Base-by-base conservation (phyloP, 768 basidiomycete genomes). In the Grammothele lineata region DNA sequence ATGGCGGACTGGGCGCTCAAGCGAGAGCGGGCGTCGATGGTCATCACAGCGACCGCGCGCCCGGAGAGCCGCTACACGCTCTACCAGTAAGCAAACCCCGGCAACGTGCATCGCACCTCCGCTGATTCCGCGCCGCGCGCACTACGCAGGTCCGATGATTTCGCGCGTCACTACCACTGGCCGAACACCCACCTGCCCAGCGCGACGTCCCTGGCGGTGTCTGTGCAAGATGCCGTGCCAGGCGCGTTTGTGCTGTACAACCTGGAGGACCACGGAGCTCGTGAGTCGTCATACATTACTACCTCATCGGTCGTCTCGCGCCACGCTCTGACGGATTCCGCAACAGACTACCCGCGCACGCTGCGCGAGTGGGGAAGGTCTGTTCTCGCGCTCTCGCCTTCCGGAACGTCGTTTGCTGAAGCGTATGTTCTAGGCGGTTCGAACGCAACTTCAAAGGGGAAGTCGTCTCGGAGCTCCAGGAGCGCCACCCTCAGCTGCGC, bases 1-100 rank as follows among this genome's bases (percentile, higher is more conserved):
- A 30, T 70, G 56, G 51, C 73, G 24, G 68, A 74, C 54, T 63
- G 64, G 49, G 71, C 67, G 30, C 56, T 74, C 52, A 73, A 73
- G 51, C 43, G 53, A 7, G 59, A 59, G 17, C 65, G 69, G 7
- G 67, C 62, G 17, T 64, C 62, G 1, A 55, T 56, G 15, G 63
- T 67, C 33, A 48, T 62, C 37, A 55, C 58, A 3, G 42, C 59
- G 9, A 59, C 62, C 4, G 54, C 62, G 5, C 55, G 58, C 26
- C 60, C 62, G 14, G 60, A 66, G 35, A 44, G 36, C 32, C 54
- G 56, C 3, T 64, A 58, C 30, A 42, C 53, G 12, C 19, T 33
- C 12, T 48, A 43, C 22, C 58, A 58, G 58, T 62, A 35, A 14
- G 57, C 21, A 17, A 5, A 14, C 15, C 2, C n/a, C 27, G 18